Conservation (phyloP, 441 rosid species). For the Brassica hybrid region DNA sequence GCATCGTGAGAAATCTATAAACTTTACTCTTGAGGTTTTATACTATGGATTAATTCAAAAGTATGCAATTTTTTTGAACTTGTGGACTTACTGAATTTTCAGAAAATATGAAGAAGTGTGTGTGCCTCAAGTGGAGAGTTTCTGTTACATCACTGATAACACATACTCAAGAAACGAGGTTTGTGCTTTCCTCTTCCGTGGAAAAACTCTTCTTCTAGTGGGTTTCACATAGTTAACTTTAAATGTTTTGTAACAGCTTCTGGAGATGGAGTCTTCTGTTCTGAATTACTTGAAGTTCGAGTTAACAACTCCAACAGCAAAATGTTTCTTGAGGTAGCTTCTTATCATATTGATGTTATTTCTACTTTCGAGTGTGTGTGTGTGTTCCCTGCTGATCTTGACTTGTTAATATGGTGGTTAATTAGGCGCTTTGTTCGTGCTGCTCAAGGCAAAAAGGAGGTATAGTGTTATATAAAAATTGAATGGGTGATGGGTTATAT, state of each 20-base stretch:
- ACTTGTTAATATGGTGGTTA: constrained; percentile 34
- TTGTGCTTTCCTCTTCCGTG: constrained; percentile 24
- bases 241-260: constrained; percentile 53
- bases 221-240: constrained; percentile 6
- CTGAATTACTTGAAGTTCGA: constrained; percentile 89
- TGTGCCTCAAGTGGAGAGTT: constrained; percentile 90
- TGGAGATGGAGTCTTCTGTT: constrained; percentile 92
- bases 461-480: constrained; percentile 38
- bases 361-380: neutral
- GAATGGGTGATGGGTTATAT: constrained; percentile 8
- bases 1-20: constrained; percentile 68
- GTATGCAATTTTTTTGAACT: constrained; percentile 26
- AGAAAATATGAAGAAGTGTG: constrained; percentile 94
- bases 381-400: constrained; percentile 21
- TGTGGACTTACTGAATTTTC: constrained; percentile 34
- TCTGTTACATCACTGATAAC: constrained; percentile 89
- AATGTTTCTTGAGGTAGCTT: constrained; percentile 82
- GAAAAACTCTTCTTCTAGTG: constrained; percentile 7
- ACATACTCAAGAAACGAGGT: constrained; percentile 89
- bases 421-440: constrained; percentile 83
- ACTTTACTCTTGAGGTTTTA: neutral
- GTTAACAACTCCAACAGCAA: constrained; percentile 89
- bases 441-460: constrained; percentile 86
- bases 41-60: neutral
- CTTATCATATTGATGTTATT: constrained; percentile 16